Percentiles rank a stretch among this genome's conserved stretches.
These are phyloP conservation scores for Apiospora pterosperma DNA, from an alignment of 2,329 filamentous ascomycete species.

Conservation along the genomic window DNA sequence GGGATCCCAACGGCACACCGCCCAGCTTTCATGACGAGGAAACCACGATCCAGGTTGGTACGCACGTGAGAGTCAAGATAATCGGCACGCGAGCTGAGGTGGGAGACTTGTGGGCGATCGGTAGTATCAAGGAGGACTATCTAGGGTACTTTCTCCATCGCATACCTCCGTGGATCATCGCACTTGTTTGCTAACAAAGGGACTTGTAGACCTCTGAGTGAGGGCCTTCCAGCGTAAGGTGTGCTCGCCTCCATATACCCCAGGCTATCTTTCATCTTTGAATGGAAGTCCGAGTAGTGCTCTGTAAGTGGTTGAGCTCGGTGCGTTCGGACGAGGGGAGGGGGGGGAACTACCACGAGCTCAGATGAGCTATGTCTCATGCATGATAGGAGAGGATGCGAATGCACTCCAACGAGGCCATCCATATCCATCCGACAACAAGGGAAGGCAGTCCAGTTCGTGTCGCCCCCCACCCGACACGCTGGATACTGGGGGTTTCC, in stretches of 20 bases:
- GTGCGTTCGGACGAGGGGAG: not conserved
- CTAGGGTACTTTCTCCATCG: constrained; percentile 50
- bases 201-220: constrained; percentile 3
- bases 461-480: not conserved
- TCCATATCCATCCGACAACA: not conserved
- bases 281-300: not conserved
- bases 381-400: not conserved
- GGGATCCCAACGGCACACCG: constrained; percentile 93
- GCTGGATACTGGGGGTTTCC: not conserved
- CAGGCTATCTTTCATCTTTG: not conserved
- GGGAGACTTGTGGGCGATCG: constrained; percentile 93
- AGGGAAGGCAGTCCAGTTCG: not conserved
- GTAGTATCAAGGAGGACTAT: constrained; percentile 88
- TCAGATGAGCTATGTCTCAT: not conserved
- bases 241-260: not conserved
- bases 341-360: not conserved
- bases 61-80: constrained; percentile 90
- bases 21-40: constrained; percentile 95
- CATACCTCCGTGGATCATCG: not conserved
- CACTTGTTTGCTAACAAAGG: constrained; percentile 9
- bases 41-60: constrained; percentile 91
- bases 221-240: not conserved
- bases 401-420: not conserved
- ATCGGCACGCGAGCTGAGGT: constrained; percentile 93
- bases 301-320: not conserved